Evolutionary conservation across 1,139 yeast genomes (phyloP).

Genomic region (Geotrichum phurueaensis): DNA sequence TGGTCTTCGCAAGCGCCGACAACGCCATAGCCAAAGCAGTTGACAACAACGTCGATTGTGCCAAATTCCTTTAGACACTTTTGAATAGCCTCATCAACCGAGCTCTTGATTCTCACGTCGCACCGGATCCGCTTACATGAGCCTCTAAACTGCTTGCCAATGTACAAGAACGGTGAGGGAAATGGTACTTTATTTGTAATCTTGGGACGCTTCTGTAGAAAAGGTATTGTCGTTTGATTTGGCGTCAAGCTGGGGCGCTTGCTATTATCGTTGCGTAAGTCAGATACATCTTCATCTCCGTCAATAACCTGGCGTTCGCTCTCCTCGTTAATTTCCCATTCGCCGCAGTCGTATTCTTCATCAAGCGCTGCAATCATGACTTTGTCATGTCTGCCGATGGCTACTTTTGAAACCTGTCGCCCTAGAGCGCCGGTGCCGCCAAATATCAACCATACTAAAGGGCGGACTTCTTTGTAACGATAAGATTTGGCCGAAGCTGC

Average conservation of each 20-base stretch:
- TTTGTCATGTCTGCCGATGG: constrained; percentile 16
- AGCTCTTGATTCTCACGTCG: constrained; percentile 16
- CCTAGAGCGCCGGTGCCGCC: constrained; percentile 20
- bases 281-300: background rate
- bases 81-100: constrained; percentile 17
- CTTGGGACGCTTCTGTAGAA: background rate
- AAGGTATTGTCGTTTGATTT: background rate
- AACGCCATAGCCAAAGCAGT: constrained; percentile 19
- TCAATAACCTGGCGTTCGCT: background rate
- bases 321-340: background rate
- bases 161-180: constrained; percentile 11
- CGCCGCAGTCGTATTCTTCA: constrained; percentile 10
- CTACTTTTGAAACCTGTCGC: constrained; percentile 14
- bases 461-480: constrained; percentile 11
- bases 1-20: constrained; percentile 20
- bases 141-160: constrained; percentile 12
- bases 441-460: constrained; percentile 18
- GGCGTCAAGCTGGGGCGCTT: background rate
- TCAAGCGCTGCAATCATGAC: constrained; percentile 19
- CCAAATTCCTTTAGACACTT: constrained; percentile 14
- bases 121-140: constrained; percentile 16
- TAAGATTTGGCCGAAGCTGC: constrained; percentile 15
- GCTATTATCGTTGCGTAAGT: background rate
- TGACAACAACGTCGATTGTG: constrained; percentile 17
- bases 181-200: background rate